These are phyloP conservation scores for Rhizoclosmatium hyalinum DNA, from an alignment of 371 early-diverging fungal genomes.

Conservation along the genomic window DNA sequence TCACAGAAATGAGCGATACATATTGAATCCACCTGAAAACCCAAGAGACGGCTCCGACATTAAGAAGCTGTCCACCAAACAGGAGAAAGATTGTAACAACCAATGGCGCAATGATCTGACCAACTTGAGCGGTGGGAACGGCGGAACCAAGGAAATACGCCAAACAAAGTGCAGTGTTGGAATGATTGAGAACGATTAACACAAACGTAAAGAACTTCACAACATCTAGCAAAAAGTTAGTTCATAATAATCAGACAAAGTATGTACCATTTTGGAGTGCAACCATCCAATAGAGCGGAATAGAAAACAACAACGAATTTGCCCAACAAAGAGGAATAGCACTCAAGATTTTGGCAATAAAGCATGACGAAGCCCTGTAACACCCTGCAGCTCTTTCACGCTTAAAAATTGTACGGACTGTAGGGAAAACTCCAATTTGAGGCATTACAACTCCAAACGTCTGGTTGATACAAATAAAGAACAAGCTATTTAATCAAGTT, in stretches of 20 bases:
- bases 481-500: slow-evolving; percentile 38
- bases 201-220: slow-evolving; percentile 48
- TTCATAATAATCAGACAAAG: background rate
- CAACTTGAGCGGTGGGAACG: slow-evolving; percentile 48
- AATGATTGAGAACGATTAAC: slow-evolving; percentile 40
- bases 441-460: slow-evolving; percentile 59
- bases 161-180: slow-evolving; percentile 40
- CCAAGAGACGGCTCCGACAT: slow-evolving; percentile 48
- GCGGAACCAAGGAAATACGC: slow-evolving; percentile 54
- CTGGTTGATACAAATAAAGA: slow-evolving; percentile 56
- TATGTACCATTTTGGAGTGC: slow-evolving; percentile 38
- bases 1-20: slow-evolving; percentile 43
- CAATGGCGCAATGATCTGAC: slow-evolving; percentile 57
- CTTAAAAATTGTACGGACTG: slow-evolving; percentile 55
- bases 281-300: slow-evolving; percentile 48
- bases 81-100: slow-evolving; percentile 54
- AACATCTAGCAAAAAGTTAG: slow-evolving; percentile 27
- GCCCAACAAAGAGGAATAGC: slow-evolving; percentile 43
- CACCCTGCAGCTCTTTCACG: slow-evolving; percentile 60
- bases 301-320: slow-evolving; percentile 38
- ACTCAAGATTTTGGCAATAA: slow-evolving; percentile 55
- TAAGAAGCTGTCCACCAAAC: slow-evolving; percentile 56
- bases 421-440: slow-evolving; percentile 47
- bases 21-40: slow-evolving; percentile 53
- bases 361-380: slow-evolving; percentile 56